phyloP scores from a whole-genome alignment of 192 early-diverging fungal genomes.

The Backusella tuberculispora region DNA sequence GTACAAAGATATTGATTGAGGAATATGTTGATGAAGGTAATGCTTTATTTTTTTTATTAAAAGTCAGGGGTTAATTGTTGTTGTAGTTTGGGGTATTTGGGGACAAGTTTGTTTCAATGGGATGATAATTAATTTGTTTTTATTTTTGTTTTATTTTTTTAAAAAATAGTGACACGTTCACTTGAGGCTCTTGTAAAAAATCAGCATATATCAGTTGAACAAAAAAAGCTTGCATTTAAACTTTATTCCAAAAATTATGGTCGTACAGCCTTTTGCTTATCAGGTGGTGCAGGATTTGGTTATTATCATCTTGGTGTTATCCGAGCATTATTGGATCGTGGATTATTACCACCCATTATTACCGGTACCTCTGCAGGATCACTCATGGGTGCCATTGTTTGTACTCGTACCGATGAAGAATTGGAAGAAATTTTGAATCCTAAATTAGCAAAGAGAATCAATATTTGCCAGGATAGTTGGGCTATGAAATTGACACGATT shows the following conservation, averaged over 20 bases:
- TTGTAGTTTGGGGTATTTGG: not conserved
- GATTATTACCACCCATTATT: conserved; percentile 72
- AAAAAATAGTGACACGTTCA: conserved; percentile 48
- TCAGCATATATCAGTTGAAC: conserved; percentile 44
- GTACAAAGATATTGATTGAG: conserved; percentile 75
- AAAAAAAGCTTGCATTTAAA: conserved; percentile 69
- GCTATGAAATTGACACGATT: conserved; percentile 35
- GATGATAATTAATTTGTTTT: not conserved
- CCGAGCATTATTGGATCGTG: conserved; percentile 69
- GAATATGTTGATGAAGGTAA: conserved; percentile 68
- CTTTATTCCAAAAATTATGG: conserved; percentile 71
- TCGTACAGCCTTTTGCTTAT: conserved; percentile 75
- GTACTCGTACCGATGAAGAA: conserved; percentile 71
- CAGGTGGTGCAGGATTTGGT: conserved; percentile 75
- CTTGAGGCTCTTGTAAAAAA: conserved; percentile 43
- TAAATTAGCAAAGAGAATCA: conserved; percentile 54
- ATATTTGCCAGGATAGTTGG: conserved; percentile 57
- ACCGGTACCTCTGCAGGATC: conserved; percentile 77
- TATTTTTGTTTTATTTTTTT: not conserved
- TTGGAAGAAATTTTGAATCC: conserved; percentile 60
- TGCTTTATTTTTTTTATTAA: not conserved
- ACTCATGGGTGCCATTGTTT: conserved; percentile 66
- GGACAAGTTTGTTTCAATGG: not conserved
- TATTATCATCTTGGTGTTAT: conserved; percentile 77
- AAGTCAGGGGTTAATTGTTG: not conserved